A percentile compares a stretch with the other conserved stretches of the same genome.
These are phyloP conservation scores for Trypanosoma boissoni DNA, from an alignment of 208 protist species.

Conservation along the genomic window DNA sequence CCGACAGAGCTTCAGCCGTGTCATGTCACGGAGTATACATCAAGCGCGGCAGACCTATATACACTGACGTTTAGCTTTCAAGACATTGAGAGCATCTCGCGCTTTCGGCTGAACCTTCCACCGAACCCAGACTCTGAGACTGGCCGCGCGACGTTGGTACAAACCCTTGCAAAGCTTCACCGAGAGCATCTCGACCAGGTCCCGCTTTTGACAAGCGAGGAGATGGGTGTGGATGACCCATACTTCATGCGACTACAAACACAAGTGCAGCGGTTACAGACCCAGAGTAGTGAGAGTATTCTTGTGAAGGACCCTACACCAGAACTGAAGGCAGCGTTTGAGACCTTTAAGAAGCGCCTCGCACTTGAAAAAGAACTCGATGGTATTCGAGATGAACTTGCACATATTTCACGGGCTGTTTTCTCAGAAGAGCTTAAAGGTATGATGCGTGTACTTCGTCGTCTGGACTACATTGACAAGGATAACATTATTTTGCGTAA, in stretches of 20 bases:
- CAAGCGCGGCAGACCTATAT: conserved; percentile 79
- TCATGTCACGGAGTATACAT: conserved; percentile 81
- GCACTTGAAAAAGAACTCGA: conserved; percentile 64
- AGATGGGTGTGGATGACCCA: conserved; percentile 95
- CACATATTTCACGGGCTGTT: conserved; percentile 78
- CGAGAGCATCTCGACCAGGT: conserved; percentile 71
- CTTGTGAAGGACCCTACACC: conserved; percentile 61
- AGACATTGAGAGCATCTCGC: conserved; percentile 68
- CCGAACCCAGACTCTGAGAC: conserved; percentile 69
- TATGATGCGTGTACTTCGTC: conserved; percentile 96
- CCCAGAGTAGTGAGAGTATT: conserved; percentile 65
- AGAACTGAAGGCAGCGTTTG: conserved; percentile 56
- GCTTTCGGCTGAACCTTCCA: conserved; percentile 79
- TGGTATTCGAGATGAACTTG: conserved; percentile 81
- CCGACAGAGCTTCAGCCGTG: conserved; percentile 55
- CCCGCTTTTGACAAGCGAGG: conserved; percentile 93
- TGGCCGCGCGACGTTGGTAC: conserved; percentile 69
- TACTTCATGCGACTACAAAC: conserved; percentile 69
- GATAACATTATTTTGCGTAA: conserved; percentile 98
- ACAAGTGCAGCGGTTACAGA: conserved; percentile 86
- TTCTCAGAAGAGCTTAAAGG: conserved; percentile 94
- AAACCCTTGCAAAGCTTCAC: conserved; percentile 78
- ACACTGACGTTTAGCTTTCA: conserved; percentile 82
- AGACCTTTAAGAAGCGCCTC: conserved; percentile 68
- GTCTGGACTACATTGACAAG: conserved; percentile 95